A percentile compares a stretch with the other conserved stretches of the same genome.
Conservation (phyloP, 192 early-diverging fungal genomes). For the Podila verticillata region DNA sequence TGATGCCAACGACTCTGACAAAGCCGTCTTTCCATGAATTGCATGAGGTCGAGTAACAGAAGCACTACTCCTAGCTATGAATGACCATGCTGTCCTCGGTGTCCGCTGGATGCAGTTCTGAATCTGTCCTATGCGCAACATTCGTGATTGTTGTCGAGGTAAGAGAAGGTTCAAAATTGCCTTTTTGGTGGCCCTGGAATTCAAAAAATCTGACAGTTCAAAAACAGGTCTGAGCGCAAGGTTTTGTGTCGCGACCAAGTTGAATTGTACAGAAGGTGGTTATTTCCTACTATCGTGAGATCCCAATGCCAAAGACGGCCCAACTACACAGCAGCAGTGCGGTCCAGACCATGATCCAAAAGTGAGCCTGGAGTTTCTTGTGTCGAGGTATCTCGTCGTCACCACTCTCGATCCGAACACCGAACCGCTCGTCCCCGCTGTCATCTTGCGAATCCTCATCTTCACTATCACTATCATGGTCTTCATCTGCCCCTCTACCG, state of each 20-base stretch:
- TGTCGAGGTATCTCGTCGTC: conserved; percentile 38
- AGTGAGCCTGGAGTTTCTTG: conserved; percentile 38
- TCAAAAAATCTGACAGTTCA: not conserved
- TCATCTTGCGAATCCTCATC: conserved; percentile 27
- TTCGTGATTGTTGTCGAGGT: not conserved
- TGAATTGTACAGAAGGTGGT: not conserved
- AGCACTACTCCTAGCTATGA: not conserved
- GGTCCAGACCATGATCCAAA: conserved; percentile 45
- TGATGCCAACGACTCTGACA: not conserved
- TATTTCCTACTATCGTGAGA: conserved; percentile 11
- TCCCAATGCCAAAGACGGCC: conserved; percentile 37
- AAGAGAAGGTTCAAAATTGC: not conserved
- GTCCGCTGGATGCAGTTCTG: not conserved
- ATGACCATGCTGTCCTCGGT: not conserved
- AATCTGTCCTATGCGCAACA: conserved; percentile 12
- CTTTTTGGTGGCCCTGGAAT: too few species aligned
- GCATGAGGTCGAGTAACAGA: not conserved
- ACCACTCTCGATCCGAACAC: conserved; percentile 45
- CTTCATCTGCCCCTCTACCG: not conserved
- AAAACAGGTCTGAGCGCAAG: not conserved
- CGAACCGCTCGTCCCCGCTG: conserved; percentile 33
- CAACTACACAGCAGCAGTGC: conserved; percentile 29
- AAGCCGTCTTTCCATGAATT: not conserved
- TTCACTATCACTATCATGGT: not conserved
- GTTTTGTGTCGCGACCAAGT: not conserved